A percentile compares a stretch with the other conserved stretches of the same genome.
phyloP scores from a whole-genome alignment of 179 eudicot species.

The Spergularia azorica region DNA sequence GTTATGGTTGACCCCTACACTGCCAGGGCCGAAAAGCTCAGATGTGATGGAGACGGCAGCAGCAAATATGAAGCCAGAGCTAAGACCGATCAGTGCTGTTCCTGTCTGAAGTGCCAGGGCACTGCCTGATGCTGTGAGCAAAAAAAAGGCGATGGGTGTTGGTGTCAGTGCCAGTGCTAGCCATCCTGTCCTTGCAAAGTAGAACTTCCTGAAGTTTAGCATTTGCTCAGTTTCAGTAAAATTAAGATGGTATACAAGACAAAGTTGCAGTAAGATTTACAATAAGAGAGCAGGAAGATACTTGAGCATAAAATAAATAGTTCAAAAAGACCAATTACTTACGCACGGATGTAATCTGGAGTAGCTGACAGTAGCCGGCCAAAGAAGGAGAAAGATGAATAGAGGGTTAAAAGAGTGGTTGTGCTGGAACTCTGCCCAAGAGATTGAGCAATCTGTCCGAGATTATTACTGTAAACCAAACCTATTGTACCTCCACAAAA shows the following conservation, averaged over 20 bases:
- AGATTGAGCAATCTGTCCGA: slow-evolving; percentile 93
- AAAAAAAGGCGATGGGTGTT: slow-evolving; percentile 74
- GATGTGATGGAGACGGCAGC: slow-evolving; percentile 83
- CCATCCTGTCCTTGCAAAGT: slow-evolving; percentile 94
- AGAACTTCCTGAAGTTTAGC: slow-evolving; percentile 55
- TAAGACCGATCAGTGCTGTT: slow-evolving; percentile 70
- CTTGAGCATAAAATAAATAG: neutral
- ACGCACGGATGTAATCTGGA: slow-evolving; percentile 80
- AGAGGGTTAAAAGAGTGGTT: slow-evolving; percentile 61
- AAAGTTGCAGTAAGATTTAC: no score
- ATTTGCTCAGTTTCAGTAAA: no score
- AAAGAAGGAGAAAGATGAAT: slow-evolving; percentile 91
- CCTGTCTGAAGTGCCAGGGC: slow-evolving; percentile 45
- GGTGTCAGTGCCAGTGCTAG: slow-evolving; percentile 69
- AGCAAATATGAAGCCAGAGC: slow-evolving; percentile 90
- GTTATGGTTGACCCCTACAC: slow-evolving; percentile 55
- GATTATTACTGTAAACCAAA: slow-evolving; percentile 83
- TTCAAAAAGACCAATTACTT: slow-evolving; percentile 38
- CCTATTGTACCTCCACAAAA: slow-evolving; percentile 94
- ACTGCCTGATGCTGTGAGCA: slow-evolving; percentile 60
- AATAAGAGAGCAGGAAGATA: neutral
- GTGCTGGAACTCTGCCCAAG: slow-evolving; percentile 64
- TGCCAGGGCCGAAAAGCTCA: slow-evolving; percentile 52
- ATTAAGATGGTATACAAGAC: no score
- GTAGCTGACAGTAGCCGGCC: slow-evolving; percentile 92